Evolutionary conservation across 495 filamentous ascomycete species (phyloP).

Genomic region (Beverwykella pulmonaria): DNA sequence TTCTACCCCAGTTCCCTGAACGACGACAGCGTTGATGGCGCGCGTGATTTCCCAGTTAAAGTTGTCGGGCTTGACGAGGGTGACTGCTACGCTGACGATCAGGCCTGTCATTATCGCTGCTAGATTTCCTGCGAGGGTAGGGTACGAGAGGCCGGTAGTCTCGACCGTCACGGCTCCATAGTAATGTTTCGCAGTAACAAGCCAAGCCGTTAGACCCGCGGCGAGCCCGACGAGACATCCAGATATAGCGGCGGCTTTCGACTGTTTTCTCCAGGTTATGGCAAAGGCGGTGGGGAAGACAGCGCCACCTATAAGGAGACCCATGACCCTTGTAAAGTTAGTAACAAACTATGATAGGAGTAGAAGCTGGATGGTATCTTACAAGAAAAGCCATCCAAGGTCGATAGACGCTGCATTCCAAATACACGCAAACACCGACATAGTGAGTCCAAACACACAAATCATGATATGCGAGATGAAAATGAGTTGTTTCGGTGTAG

Average conservation of each 20-base stretch:
- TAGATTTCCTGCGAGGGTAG: constrained; percentile 45
- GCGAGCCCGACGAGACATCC: constrained; percentile 34
- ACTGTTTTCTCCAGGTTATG: constrained; percentile 38
- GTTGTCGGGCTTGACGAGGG: constrained; percentile 37
- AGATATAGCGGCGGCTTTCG: constrained; percentile 30
- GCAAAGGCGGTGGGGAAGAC: constrained; percentile 41
- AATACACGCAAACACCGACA: constrained; percentile 48
- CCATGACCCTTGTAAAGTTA: constrained; percentile 31
- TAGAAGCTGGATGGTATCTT: neutral
- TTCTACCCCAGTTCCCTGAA: neutral
- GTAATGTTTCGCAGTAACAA: constrained; percentile 32
- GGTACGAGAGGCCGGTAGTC: constrained; percentile 39
- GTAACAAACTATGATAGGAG: too few relatives aligned
- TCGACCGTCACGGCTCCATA: constrained; percentile 35
- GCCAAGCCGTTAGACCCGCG: constrained; percentile 34
- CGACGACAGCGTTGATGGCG: constrained; percentile 37
- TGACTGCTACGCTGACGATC: constrained; percentile 40
- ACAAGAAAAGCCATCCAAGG: constrained; percentile 40
- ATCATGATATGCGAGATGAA: constrained; percentile 39
- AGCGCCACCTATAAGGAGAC: constrained; percentile 39
- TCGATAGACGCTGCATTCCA: constrained; percentile 41
- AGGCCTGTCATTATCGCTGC: constrained; percentile 43
- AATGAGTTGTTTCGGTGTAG: constrained; percentile 35
- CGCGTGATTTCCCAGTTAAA: constrained; percentile 45
- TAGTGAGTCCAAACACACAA: constrained; percentile 46